A percentile compares a stretch with the other conserved stretches of the same genome.
Evolutionary conservation across 1,284 basidiomycete species (phyloP).

Genomic region (Sporisorium exsertum): DNA sequence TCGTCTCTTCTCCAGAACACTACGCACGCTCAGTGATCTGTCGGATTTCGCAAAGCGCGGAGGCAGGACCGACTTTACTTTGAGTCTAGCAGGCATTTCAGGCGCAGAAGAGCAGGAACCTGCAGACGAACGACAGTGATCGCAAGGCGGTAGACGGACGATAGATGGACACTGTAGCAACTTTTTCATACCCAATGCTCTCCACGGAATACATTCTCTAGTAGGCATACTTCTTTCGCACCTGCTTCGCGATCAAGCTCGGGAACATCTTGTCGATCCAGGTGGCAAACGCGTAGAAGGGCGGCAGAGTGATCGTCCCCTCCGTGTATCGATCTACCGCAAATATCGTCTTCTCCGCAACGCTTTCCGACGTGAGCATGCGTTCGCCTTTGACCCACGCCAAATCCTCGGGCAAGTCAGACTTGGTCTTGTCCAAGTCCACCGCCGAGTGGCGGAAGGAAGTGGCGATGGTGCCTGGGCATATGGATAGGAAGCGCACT

Average conservation of each 20-base stretch:
- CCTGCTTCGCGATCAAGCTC: slow-evolving; percentile 27
- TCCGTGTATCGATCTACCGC: slow-evolving; percentile 47
- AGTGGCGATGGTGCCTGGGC: slow-evolving; percentile 64
- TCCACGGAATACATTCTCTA: not conserved
- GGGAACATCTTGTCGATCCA: slow-evolving; percentile 44
- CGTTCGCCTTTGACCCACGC: slow-evolving; percentile 50
- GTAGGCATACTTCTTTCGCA: slow-evolving; percentile 47
- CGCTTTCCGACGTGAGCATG: slow-evolving; percentile 44
- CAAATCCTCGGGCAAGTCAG: slow-evolving; percentile 40
- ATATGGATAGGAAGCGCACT: slow-evolving; percentile 60
- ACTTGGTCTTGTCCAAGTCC: slow-evolving; percentile 35
- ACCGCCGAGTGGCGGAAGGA: slow-evolving; percentile 62
- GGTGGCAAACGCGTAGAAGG: slow-evolving; percentile 47
- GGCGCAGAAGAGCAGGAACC: slow-evolving; percentile 30
- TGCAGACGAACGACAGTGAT: slow-evolving; percentile 19
- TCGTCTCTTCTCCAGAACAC: slow-evolving; percentile 43
- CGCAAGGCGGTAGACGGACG: no score
- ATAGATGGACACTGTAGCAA: no score
- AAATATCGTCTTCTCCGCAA: slow-evolving; percentile 51
- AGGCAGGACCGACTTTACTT: slow-evolving; percentile 17
- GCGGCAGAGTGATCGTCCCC: slow-evolving; percentile 47
- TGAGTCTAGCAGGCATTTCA: slow-evolving; percentile 25
- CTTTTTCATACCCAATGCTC: not conserved
- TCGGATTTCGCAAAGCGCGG: slow-evolving; percentile 18
- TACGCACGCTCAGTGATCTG: slow-evolving; percentile 49